Base-by-base conservation (phyloP, 2,329 filamentous ascomycete genomes). In the Thielaviopsis ethacetica region DNA sequence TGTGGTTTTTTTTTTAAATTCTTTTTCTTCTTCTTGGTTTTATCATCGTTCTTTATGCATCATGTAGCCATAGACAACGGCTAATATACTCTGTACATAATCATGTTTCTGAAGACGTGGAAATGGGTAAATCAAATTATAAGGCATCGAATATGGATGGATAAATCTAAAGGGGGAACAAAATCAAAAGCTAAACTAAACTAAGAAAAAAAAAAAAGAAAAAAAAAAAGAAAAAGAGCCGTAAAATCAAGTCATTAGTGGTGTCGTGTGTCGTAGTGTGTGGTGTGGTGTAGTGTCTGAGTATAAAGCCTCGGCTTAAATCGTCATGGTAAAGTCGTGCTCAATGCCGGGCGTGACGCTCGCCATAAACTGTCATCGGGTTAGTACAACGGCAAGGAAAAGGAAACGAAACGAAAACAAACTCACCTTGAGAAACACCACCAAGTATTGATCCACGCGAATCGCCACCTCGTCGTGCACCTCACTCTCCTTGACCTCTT, bases 311-410 rank as follows among this genome's bases (percentile, higher is more conserved):
- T 2, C 13, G 10, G n/a, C 49, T 76, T 76, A 95, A 47, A 95
- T 84, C 5, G 89, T 88, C 90, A 96, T 96, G 0, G 91, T 97
- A 70, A 94, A 96, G 70, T 97, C 91, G 71, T 96, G 89, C 73
- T 97, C 91, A 71, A 98, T 97, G 54, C 91, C 91, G 5, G 93
- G 93, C 17, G 91, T 97, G 52, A 98, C 93, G 66, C 85, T 93
- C 38, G 85, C 84, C 75, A 88, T 88, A 71, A 88, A 88, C 78
- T 80, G 58, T 30, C 58, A 4, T 24, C 21, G 13, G 38, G 62
- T 72, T 64, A 70, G 69, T 58, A 4, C 15, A 38, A 19, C 22
- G 30, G 50, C 21, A 47, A n/a, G 24, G n/a, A 22, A 19, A 57
- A 56, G n/a, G 1, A 26, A 19, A 21, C 52, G 52, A 54, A 22